phyloP scores from a whole-genome alignment of 257 asterid species.

The Paraleonurus japonicus region DNA sequence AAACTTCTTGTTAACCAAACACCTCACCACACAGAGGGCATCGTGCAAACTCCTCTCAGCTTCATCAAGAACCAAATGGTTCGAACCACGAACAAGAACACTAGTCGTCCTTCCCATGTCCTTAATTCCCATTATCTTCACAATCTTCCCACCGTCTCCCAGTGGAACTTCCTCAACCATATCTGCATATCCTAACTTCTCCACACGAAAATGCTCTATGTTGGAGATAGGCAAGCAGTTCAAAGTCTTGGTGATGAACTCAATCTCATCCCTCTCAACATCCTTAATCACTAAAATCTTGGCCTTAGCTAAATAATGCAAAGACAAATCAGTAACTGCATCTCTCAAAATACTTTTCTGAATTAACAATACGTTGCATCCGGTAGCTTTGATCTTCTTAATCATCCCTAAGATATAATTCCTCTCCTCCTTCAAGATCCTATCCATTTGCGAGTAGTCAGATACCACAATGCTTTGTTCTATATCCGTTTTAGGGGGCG shows the following conservation, averaged over 20 bases:
- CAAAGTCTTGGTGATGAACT: constrained; percentile 96
- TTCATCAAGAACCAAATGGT: constrained; percentile 89
- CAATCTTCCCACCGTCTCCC: constrained; percentile 98
- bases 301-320: constrained; percentile 92
- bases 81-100: constrained; percentile 90
- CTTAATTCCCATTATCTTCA: constrained; percentile 87
- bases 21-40: constrained; percentile 94
- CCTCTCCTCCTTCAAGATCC: constrained; percentile 98
- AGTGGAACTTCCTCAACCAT: constrained; percentile 88
- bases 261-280: constrained; percentile 98
- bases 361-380: constrained; percentile 90
- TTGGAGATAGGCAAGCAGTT: constrained; percentile 95
- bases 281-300: constrained; percentile 91
- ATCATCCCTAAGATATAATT: constrained; percentile 89
- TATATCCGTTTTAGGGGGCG: constrained; percentile 97
- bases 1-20: constrained; percentile 90
- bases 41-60: constrained; percentile 99
- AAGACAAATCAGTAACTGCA: constrained; percentile 90
- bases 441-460: constrained; percentile 97
- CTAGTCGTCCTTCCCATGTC: constrained; percentile 96
- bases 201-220: constrained; percentile 85
- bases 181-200: constrained; percentile 87
- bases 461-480: constrained; percentile 98
- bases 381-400: constrained; percentile 91
- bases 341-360: constrained; percentile 99